phyloP scores from a whole-genome alignment of 2,329 filamentous ascomycete genomes.

The Orbilia brochopaga region DNA sequence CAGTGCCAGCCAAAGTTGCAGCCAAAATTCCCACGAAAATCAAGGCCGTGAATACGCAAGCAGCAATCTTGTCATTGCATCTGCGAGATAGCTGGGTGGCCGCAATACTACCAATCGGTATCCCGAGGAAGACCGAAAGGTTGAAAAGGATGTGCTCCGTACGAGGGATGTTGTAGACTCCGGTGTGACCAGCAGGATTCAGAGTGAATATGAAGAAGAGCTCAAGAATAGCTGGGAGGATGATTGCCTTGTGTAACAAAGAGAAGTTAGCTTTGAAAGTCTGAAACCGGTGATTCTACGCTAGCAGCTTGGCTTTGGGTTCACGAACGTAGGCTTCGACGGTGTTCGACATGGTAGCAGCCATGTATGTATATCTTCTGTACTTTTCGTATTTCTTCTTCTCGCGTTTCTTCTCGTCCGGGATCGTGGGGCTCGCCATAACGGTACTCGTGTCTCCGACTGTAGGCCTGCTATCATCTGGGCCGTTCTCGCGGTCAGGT shows the following conservation, averaged over 20 bases:
- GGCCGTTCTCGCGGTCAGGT: background rate
- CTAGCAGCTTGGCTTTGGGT: background rate
- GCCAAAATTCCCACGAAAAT: conserved; percentile 61
- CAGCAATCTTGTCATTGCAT: conserved; percentile 15
- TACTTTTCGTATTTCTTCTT: conserved; percentile 4
- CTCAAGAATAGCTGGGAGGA: conserved; percentile 11
- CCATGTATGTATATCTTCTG: conserved; percentile 8
- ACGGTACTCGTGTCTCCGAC: conserved; percentile 7
- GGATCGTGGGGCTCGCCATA: conserved; percentile 26
- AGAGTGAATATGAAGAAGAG: conserved; percentile 7
- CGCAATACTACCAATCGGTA: conserved; percentile 26
- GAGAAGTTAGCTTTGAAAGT: background rate
- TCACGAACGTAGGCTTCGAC: conserved; percentile 37
- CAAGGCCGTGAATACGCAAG: conserved; percentile 51
- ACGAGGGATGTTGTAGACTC: background rate
- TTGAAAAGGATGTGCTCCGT: conserved; percentile 13
- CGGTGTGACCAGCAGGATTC: background rate
- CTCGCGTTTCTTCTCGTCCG: conserved; percentile 6
- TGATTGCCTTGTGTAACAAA: conserved; percentile 10
- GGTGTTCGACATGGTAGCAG: conserved; percentile 4
- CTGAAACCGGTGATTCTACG: background rate
- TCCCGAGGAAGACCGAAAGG: conserved; percentile 19
- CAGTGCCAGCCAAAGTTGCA: conserved; percentile 60
- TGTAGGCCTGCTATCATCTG: background rate
- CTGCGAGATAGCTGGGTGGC: conserved; percentile 7